Evolutionary conservation across 2,329 filamentous ascomycete species (phyloP), one percentile per base, ranked within the genome.

Genomic region (Clonostachys chloroleuca): DNA sequence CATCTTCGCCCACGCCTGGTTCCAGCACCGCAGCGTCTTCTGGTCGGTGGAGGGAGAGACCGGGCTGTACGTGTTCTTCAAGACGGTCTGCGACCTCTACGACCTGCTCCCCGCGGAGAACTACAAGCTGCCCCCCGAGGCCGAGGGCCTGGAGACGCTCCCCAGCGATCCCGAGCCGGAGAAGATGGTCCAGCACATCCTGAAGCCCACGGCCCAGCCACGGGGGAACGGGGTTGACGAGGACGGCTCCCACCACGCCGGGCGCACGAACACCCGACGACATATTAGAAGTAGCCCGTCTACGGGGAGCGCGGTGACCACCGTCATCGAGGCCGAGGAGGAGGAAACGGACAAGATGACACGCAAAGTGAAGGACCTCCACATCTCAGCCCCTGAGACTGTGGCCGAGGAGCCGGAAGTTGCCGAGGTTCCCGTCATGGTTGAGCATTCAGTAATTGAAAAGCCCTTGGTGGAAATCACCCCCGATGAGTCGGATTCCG

Each of bases 1-100:
- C 50, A 97, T 99, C 67, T 99, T 97, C 63, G 94, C 94, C 42
- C 94, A 99, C 64, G 94, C 94, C 8, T 99, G 94, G 94, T 99
- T 96, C 66, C 91, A 96, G 69, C 94, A 99, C 66, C 83, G 92
- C 42, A 87, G 87, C 47, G 89, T 96, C 46, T 99, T 97, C 66
- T 97, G 92, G 91, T 84, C 88, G 39, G 86, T 97, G 2, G 94
- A 99, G 69, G 81, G 82, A 10, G 83, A 91, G 63, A 90, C 89
- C n/a, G 94, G 94, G 1, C 72, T 99, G 12, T 99, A 99, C 64
- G 82, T 95, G 49, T 86, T 99, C 60, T 99, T 97, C 77, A 97
- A 96, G 76, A 94, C 87, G 0, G 92, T 97, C 18, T 97, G 92
- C 66, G 94, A 99, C 64, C 78, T 86, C 56, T 96, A 96, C 66